Evolutionary conservation across 345 rosid genomes (phyloP).

Genomic region (Hirschfeldia incana): DNA sequence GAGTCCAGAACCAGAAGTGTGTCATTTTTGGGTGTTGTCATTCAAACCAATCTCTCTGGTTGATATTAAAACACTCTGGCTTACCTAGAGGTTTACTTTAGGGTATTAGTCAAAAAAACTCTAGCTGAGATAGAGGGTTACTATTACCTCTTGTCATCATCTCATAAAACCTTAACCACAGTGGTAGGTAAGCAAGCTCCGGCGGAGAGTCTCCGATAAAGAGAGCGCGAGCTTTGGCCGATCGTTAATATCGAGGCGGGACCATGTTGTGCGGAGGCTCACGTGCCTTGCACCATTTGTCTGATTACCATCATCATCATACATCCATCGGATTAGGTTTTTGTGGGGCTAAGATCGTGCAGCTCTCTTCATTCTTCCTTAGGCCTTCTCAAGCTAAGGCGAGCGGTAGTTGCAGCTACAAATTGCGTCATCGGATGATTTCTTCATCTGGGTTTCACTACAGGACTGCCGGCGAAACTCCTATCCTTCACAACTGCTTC

Average conservation of each 20-base stretch:
- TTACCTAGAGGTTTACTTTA: not conserved
- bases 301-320: constrained; percentile 42
- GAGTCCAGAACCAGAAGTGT: not conserved
- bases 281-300: constrained; percentile 62
- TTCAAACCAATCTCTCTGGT: not conserved
- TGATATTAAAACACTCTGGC: not conserved
- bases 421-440: constrained; percentile 41
- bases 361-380: constrained; percentile 51
- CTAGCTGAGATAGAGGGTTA: not conserved
- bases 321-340: constrained; percentile 41
- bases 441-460: constrained; percentile 44
- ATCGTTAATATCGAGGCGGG: not conserved
- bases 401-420: constrained; percentile 17
- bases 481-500: constrained; percentile 54
- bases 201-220: constrained; percentile 25
- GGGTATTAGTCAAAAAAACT: not conserved
- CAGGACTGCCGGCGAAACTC: constrained; percentile 51
- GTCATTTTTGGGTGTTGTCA: too few species aligned
- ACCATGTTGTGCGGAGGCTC: constrained; percentile 69
- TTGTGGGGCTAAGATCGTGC: constrained; percentile 46
- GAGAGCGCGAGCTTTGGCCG: constrained; percentile 1
- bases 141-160: not conserved
- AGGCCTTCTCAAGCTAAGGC: constrained; percentile 43
- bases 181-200: constrained; percentile 12
- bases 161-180: not conserved